These are phyloP conservation scores for Heterobasidion occidentale DNA, from an alignment of 1,284 basidiomycete species.

Conservation along the genomic window DNA sequence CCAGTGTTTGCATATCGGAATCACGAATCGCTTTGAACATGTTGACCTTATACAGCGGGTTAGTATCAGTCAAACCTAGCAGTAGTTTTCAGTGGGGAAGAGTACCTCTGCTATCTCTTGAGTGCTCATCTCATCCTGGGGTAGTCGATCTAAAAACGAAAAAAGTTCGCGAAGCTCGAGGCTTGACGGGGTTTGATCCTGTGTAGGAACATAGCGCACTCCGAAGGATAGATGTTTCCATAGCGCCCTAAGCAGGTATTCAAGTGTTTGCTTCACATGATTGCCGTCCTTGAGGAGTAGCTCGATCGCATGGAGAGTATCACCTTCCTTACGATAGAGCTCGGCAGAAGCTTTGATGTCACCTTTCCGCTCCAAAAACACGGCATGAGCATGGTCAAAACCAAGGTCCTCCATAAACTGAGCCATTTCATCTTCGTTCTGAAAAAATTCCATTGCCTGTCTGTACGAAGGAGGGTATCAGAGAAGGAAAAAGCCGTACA, in stretches of 20 bases:
- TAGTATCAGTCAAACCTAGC: background rate
- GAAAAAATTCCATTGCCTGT: constrained; percentile 41
- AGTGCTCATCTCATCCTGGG: background rate
- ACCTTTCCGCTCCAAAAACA: constrained; percentile 37
- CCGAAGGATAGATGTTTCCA: background rate
- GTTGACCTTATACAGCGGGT: background rate
- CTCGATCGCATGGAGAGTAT: constrained; percentile 37
- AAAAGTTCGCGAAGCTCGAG: background rate
- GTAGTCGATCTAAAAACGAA: background rate
- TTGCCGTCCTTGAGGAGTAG: constrained; percentile 31
- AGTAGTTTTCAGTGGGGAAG: background rate
- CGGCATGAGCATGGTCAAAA: constrained; percentile 41
- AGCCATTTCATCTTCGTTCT: constrained; percentile 41
- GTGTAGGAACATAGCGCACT: background rate
- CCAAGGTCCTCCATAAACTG: constrained; percentile 51
- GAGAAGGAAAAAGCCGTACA: background rate
- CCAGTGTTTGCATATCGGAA: background rate
- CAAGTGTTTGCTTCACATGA: background rate
- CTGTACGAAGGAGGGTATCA: constrained; percentile 19
- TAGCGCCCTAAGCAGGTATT: background rate
- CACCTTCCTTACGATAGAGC: constrained; percentile 43
- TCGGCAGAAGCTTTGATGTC: constrained; percentile 45
- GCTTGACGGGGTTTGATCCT: background rate
- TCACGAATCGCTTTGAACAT: background rate
- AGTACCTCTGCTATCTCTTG: background rate